Conservation (phyloP, 306 rosid species). For the Corylus avellana region DNA sequence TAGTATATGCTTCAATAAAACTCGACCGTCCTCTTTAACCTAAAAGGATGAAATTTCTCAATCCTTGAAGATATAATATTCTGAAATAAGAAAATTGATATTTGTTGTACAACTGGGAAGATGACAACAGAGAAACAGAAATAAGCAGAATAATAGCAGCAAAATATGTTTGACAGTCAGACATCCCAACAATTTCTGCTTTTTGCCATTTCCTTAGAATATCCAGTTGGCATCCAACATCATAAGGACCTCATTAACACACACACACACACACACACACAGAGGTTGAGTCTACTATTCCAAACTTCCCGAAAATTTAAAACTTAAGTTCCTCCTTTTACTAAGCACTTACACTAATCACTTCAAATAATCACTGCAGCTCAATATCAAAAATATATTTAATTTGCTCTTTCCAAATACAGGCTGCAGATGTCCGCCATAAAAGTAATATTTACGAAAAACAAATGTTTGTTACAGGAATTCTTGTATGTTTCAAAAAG, state of each 20-base stretch:
- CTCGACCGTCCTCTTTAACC: constrained; percentile 62
- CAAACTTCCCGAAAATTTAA: not conserved
- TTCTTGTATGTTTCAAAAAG: too few relatives aligned
- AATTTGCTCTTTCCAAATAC: too few relatives aligned
- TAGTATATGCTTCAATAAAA: constrained; percentile 71
- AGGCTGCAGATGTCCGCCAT: too few relatives aligned
- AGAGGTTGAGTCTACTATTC: not conserved
- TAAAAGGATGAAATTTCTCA: constrained; percentile 24
- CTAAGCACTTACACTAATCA: not conserved
- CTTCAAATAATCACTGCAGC: not conserved
- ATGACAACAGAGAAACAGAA: not conserved
- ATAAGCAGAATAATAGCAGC: not conserved
- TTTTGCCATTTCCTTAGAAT: not conserved
- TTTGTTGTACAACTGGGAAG: not conserved
- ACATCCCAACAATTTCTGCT: not conserved
- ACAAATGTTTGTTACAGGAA: too few relatives aligned
- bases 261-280: too few relatives aligned
- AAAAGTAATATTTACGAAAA: too few relatives aligned
- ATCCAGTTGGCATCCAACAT: not conserved
- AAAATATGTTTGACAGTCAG: not conserved
- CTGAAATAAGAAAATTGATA: not conserved
- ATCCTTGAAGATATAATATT: not conserved
- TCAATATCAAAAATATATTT: not conserved
- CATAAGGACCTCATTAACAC: not conserved
- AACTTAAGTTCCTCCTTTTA: not conserved